These are phyloP conservation scores for Solanum sejunctum DNA, from an alignment of 257 asterid species.

Conservation along the genomic window DNA sequence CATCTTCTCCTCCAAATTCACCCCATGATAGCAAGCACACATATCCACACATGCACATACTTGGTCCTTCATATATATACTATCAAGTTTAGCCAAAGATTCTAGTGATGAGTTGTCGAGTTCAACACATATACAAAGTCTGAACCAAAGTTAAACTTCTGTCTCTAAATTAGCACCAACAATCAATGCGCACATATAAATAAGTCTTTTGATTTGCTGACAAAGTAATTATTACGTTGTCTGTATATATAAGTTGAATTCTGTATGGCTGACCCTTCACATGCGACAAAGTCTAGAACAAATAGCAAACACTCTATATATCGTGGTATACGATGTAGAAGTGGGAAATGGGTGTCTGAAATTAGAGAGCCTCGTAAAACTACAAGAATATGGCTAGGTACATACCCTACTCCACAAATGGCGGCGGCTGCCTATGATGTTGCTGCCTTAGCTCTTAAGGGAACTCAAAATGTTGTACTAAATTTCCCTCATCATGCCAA, in stretches of 20 bases:
- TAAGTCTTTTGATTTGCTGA: background rate
- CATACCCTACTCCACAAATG: conserved; percentile 32
- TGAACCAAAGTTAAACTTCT: background rate
- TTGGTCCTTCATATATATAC: background rate
- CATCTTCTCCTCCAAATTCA: no score
- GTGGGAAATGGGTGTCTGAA: conserved; percentile 45
- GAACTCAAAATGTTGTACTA: conserved; percentile 6
- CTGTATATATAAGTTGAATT: background rate
- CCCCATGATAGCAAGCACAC: no score
- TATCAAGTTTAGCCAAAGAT: background rate
- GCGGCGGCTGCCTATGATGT: conserved; percentile 38
- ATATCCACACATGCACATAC: background rate
- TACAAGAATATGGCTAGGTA: conserved; percentile 35
- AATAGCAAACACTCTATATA: conserved; percentile 30
- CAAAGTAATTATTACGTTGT: background rate
- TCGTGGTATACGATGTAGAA: conserved; percentile 42
- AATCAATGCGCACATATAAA: background rate
- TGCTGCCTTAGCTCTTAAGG: conserved; percentile 30
- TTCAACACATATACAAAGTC: background rate
- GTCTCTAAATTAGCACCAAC: background rate
- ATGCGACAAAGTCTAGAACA: background rate
- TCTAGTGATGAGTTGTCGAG: background rate
- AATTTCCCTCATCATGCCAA: conserved; percentile 32
- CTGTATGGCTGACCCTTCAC: conserved; percentile 23
- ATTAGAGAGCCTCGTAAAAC: conserved; percentile 35